Evolutionary conservation across 345 rosid species (phyloP).

Genomic region (Acer negundo): DNA sequence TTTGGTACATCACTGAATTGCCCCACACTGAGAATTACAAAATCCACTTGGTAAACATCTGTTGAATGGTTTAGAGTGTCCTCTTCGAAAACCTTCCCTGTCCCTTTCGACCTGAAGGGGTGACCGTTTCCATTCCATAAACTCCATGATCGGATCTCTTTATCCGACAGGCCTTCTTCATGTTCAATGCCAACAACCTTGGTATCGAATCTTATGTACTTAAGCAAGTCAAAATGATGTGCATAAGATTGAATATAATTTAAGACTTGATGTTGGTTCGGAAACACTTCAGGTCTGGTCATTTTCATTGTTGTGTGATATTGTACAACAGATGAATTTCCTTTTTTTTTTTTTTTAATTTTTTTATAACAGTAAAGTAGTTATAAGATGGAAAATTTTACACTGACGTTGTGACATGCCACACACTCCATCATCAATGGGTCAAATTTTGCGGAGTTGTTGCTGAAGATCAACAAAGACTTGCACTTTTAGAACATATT

Average conservation of each 20-base stretch:
- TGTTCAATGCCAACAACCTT: constrained; percentile 33
- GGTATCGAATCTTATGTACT: constrained; percentile 36
- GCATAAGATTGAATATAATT: constrained; percentile 42
- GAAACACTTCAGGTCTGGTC: constrained; percentile 21
- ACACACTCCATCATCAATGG: too few species aligned
- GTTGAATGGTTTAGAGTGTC: constrained; percentile 16
- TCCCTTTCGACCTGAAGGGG: constrained; percentile 33
- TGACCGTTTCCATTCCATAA: constrained; percentile 36
- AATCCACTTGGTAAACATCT: constrained; percentile 32
- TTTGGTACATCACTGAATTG: constrained; percentile 43
- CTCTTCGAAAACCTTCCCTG: constrained; percentile 37
- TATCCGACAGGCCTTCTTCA: constrained; percentile 19
- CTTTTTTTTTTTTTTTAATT: too few species aligned
- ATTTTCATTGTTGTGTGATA: too few species aligned
- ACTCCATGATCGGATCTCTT: constrained; percentile 31
- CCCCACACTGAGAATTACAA: constrained; percentile 42
- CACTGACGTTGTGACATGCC: too few species aligned
- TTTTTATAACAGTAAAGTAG: too few species aligned
- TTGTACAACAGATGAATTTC: too few species aligned
- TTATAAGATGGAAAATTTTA: too few species aligned
- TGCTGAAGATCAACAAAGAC: background rate
- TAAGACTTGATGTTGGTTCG: constrained; percentile 28
- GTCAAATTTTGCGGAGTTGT: background rate
- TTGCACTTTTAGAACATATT: too few species aligned
- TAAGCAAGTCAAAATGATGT: constrained; percentile 29